phyloP scores from a whole-genome alignment of 2,329 filamentous ascomycete species.

The Aspergillus sp. region DNA sequence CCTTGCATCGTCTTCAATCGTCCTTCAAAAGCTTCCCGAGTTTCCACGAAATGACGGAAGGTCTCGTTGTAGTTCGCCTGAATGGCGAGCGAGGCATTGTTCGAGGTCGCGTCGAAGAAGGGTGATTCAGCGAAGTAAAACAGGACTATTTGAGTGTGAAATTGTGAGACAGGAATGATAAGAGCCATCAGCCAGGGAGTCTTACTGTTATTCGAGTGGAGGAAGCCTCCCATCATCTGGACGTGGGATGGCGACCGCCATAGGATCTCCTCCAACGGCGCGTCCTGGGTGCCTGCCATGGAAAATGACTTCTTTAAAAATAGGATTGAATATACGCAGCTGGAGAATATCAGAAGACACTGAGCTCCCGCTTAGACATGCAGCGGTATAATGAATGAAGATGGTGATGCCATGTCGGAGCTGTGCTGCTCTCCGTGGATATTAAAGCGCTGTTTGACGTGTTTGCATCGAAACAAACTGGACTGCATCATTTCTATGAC shows the following conservation, averaged over 20 bases:
- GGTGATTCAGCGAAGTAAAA: constrained; percentile 62
- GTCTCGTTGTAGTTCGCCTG: constrained; percentile 51
- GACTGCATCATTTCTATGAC: neutral
- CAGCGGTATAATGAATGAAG: constrained; percentile 1
- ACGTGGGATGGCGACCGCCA: constrained; percentile 46
- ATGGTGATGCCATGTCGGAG: neutral
- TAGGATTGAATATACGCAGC: neutral
- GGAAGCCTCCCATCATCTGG: constrained; percentile 45
- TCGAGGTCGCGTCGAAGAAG: constrained; percentile 61
- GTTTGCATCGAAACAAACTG: neutral
- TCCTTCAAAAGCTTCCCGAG: constrained; percentile 56
- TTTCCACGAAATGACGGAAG: constrained; percentile 50
- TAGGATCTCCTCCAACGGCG: constrained; percentile 43
- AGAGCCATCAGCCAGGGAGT: neutral
- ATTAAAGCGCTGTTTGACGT: neutral
- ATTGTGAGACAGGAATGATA: neutral
- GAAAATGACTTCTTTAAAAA: neutral
- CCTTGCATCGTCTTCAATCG: constrained; percentile 55
- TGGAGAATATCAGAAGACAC: neutral
- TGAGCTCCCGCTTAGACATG: neutral
- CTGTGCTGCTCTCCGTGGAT: neutral
- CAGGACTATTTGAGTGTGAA: constrained; percentile 43
- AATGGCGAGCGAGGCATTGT: constrained; percentile 56
- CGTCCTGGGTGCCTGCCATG: constrained; percentile 36
- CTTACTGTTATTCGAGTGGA: constrained; percentile 46